Evolutionary conservation across 2,329 filamentous ascomycete genomes (phyloP).

Genomic region (Diaporthe helianthi): DNA sequence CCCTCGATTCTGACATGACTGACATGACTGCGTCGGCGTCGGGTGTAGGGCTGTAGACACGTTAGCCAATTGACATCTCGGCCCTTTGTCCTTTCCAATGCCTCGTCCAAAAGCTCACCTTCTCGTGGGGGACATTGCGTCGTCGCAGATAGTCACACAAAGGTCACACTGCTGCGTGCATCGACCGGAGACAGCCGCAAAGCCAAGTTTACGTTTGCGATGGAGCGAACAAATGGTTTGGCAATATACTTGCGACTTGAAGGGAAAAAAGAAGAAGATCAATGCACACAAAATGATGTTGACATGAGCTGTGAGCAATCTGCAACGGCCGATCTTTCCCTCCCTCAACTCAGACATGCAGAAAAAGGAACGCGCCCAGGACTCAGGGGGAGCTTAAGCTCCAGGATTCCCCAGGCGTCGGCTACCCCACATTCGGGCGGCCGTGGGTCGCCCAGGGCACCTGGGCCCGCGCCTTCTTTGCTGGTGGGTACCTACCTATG

Average conservation of each 20-base stretch:
- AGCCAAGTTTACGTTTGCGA: background rate
- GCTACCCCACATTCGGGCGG: slow-evolving; percentile 20
- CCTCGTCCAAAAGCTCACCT: background rate
- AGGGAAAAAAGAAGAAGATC: background rate
- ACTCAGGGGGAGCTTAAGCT: slow-evolving; percentile 19
- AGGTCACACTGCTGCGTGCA: background rate
- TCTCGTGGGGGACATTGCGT: slow-evolving; percentile 5
- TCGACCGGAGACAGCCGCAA: background rate
- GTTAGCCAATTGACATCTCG: background rate
- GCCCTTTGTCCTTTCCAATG: background rate
- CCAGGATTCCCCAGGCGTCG: slow-evolving; percentile 15
- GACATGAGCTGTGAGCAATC: background rate
- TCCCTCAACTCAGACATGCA: slow-evolving; percentile 11
- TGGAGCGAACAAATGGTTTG: background rate
- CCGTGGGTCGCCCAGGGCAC: slow-evolving; percentile 1
- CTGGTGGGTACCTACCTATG: background rate
- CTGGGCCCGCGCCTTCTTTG: background rate
- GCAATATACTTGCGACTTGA: background rate
- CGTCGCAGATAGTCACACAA: background rate
- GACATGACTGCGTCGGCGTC: background rate
- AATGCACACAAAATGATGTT: background rate
- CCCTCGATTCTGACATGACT: slow-evolving; percentile 3
- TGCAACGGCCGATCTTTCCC: slow-evolving; percentile 5
- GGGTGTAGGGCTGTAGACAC: background rate
- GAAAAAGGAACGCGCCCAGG: background rate